A percentile compares a stretch with the other conserved stretches of the same genome.
These are phyloP conservation scores for Carex pumila DNA, from an alignment of 176 grass and related monocot species.

Conservation along the genomic window DNA sequence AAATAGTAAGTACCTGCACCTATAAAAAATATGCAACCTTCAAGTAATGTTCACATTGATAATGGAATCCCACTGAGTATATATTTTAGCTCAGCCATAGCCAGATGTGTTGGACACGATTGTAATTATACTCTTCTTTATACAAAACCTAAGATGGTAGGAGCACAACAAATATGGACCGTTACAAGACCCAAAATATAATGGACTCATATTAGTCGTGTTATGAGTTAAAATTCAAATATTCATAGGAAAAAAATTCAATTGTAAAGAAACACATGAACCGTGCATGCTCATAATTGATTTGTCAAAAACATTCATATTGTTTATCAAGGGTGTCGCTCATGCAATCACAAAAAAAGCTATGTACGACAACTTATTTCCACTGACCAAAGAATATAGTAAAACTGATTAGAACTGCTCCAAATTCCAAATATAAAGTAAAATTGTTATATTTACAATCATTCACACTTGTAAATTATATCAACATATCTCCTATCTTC, in stretches of 20 bases:
- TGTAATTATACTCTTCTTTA: neutral
- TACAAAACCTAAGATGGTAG: neutral
- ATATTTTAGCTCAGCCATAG: neutral
- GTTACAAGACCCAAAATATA: neutral
- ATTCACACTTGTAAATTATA: neutral
- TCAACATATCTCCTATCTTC: neutral
- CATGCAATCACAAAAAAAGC: neutral
- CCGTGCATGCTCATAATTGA: neutral
- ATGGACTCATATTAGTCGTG: neutral
- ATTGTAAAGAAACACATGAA: neutral
- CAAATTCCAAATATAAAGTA: neutral
- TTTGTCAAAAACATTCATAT: neutral
- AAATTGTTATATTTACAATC: neutral
- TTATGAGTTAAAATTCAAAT: neutral
- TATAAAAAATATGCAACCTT: neutral
- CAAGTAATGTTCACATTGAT: neutral
- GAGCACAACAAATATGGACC: neutral
- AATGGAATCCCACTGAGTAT: neutral
- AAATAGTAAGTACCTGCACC: neutral
- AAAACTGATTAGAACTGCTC: neutral
- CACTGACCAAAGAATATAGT: neutral
- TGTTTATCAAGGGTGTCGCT: neutral
- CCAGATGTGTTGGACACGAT: neutral
- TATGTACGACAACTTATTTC: neutral
- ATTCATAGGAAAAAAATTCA: neutral